Percentiles rank a stretch among this genome's conserved stretches.
Conservation (phyloP, 768 basidiomycete species). For the Russula vinacea region DNA sequence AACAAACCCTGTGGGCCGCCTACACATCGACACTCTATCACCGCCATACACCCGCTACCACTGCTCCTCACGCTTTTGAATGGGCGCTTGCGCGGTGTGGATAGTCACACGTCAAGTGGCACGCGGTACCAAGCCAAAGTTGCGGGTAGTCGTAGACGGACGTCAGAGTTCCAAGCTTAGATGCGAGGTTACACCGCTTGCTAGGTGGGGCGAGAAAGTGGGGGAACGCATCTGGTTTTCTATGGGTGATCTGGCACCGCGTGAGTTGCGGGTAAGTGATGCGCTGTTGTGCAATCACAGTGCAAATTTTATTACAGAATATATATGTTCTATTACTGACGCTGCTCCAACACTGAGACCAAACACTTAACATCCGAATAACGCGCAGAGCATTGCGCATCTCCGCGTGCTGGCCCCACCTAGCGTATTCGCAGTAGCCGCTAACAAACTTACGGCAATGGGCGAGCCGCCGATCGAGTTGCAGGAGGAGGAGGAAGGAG, state of each 20-base stretch:
- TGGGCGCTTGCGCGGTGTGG: slow-evolving; percentile 39
- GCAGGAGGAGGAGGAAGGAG: not conserved
- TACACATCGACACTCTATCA: slow-evolving; percentile 51
- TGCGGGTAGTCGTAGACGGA: slow-evolving; percentile 52
- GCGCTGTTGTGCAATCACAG: not conserved
- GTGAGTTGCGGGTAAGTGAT: slow-evolving; percentile 57
- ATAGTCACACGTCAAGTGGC: slow-evolving; percentile 40
- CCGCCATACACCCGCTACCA: slow-evolving; percentile 19
- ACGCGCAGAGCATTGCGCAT: slow-evolving; percentile 48
- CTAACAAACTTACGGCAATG: slow-evolving; percentile 47
- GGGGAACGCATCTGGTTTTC: slow-evolving; percentile 48
- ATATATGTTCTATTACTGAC: not conserved
- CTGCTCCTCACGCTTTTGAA: slow-evolving; percentile 56
- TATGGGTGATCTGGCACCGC: slow-evolving; percentile 71
- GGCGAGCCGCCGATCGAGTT: slow-evolving; percentile 40
- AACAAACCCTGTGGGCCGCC: slow-evolving; percentile 59
- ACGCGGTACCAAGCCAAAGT: slow-evolving; percentile 46
- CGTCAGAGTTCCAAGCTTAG: slow-evolving; percentile 45
- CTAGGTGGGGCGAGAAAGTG: slow-evolving; percentile 29
- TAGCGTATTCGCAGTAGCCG: slow-evolving; percentile 35
- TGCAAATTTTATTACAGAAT: too few relatives aligned
- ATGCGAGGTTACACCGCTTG: slow-evolving; percentile 55
- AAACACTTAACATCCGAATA: slow-evolving; percentile 33
- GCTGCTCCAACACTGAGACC: not conserved
- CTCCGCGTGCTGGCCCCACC: slow-evolving; percentile 45